Conservation (phyloP, 73 alveolate genomes). For the Effrenium voratum region DNA sequence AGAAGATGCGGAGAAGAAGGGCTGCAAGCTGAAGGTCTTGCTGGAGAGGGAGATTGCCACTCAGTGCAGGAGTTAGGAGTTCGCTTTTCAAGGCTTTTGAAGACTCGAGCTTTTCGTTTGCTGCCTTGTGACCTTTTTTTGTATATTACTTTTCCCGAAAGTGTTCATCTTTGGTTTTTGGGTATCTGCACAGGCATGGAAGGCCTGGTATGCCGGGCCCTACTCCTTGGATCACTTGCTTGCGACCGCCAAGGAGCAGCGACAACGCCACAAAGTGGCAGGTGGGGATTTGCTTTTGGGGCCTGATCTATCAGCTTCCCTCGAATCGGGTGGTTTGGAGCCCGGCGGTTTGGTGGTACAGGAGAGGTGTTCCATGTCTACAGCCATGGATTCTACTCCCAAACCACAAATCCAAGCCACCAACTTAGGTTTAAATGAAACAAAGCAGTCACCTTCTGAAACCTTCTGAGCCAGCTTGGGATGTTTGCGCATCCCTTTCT, state of each 20-base stretch:
- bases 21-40: constrained; percentile 28
- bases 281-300: constrained; percentile 61
- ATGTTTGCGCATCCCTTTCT: no score
- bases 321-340: no score
- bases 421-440: no score
- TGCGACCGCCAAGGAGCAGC: constrained; percentile 7
- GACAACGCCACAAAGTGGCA: constrained; percentile 73
- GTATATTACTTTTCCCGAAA: no score
- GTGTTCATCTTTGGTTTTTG: neutral
- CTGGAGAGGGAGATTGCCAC: constrained; percentile 60
- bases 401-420: no score
- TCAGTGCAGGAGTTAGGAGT: neutral
- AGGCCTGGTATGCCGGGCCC: constrained; percentile 92
- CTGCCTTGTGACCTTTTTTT: no score
- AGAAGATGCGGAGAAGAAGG: constrained; percentile 49
- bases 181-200: constrained; percentile 6
- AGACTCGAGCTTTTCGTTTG: neutral
- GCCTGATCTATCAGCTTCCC: constrained; percentile 55
- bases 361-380: no score
- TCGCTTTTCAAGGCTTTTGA: neutral
- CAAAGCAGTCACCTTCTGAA: no score
- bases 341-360: no score
- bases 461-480: no score
- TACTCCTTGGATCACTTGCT: constrained; percentile 57
- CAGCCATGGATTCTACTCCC: no score